Percentiles rank a stretch among this genome's conserved stretches.
phyloP scores from a whole-genome alignment of 768 basidiomycete species.

The Ramaria sp. region DNA sequence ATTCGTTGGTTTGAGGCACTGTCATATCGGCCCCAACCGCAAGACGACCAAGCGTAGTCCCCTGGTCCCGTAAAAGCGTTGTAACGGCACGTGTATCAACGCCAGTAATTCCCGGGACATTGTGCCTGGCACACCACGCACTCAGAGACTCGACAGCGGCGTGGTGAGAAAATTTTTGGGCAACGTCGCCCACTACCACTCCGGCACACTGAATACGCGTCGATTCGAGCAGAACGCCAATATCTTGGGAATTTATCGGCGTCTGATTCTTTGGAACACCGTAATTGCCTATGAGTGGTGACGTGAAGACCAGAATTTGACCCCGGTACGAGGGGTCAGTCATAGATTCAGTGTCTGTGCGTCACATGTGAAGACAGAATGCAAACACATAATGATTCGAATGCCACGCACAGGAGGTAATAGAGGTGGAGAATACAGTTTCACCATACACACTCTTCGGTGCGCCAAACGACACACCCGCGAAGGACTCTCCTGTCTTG shows the following conservation, averaged over 20 bases:
- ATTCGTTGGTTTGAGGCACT: slow-evolving; percentile 58
- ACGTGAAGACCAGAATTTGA: slow-evolving; percentile 97
- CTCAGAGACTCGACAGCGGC: slow-evolving; percentile 86
- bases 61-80: slow-evolving; percentile 85
- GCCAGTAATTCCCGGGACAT: slow-evolving; percentile 89
- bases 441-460: slow-evolving; percentile 85
- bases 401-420: slow-evolving; percentile 77
- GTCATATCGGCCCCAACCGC: slow-evolving; percentile 68
- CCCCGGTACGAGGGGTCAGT: slow-evolving; percentile 98
- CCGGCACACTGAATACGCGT: slow-evolving; percentile 83
- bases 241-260: slow-evolving; percentile 61
- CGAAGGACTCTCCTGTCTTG: slow-evolving; percentile 89
- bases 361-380: background rate
- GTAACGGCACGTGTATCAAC: slow-evolving; percentile 98
- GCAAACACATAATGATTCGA: background rate
- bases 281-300: slow-evolving; percentile 97
- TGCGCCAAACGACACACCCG: slow-evolving; percentile 82
- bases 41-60: slow-evolving; percentile 89
- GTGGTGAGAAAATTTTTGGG: slow-evolving; percentile 92
- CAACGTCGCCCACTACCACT: slow-evolving; percentile 89
- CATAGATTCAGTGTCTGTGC: slow-evolving; percentile 95
- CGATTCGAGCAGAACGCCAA: slow-evolving; percentile 86
- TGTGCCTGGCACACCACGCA: slow-evolving; percentile 85
- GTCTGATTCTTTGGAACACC: slow-evolving; percentile 81
- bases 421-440: slow-evolving; percentile 97